Percentiles rank a stretch among this genome's conserved stretches.
phyloP scores from a whole-genome alignment of 2,329 filamentous ascomycete genomes.

The Monilinia aucupariae region DNA sequence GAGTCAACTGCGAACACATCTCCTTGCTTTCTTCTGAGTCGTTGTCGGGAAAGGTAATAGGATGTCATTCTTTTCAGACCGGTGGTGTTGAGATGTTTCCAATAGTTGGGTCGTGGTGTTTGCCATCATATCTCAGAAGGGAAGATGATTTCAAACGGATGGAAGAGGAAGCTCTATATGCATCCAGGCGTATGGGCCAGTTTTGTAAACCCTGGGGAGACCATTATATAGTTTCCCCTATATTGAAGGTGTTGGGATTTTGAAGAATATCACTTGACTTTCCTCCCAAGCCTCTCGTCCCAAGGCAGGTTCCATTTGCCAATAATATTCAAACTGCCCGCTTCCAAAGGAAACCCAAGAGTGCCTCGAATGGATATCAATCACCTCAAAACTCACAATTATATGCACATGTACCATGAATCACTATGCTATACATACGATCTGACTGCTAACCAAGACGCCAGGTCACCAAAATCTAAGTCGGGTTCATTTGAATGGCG shows the following conservation, averaged over 20 bases:
- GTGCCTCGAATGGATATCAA: neutral
- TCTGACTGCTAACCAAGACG: conserved; percentile 18
- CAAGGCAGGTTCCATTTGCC: too few relatives aligned
- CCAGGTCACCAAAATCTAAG: conserved; percentile 30
- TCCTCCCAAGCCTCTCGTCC: too few relatives aligned
- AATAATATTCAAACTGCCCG: too few relatives aligned
- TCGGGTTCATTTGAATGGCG: conserved; percentile 52
- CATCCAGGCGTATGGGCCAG: neutral
- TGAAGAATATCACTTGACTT: too few relatives aligned
- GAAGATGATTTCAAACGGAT: neutral
- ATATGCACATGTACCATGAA: neutral
- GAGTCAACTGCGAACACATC: conserved; percentile 43
- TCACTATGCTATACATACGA: neutral
- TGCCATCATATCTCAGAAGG: neutral
- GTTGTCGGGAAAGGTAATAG: neutral
- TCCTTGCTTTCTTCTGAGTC: neutral
- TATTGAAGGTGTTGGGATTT: too few relatives aligned
- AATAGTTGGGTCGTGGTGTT: neutral
- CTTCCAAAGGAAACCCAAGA: too few relatives aligned
- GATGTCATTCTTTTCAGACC: neutral
- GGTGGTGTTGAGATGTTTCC: neutral
- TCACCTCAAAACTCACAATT: neutral
- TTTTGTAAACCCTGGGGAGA: neutral
- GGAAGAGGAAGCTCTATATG: neutral
- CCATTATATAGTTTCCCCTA: neutral